Evolutionary conservation across 441 rosid species (phyloP), one percentile per base, ranked within the genome.

Genomic region (Eutrema salsugineum): DNA sequence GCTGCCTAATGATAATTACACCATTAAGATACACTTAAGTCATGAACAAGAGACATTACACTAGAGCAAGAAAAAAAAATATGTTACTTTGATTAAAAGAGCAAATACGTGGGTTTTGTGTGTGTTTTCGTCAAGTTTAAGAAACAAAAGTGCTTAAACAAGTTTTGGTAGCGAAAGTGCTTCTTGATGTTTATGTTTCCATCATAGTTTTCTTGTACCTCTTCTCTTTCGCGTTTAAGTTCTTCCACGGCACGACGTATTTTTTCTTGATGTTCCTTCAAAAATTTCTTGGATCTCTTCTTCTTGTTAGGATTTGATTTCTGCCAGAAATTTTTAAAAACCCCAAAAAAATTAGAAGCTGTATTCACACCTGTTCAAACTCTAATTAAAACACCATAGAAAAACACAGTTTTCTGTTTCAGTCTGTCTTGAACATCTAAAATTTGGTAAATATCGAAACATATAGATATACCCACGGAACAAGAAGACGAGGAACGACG

Each of bases 401-500:
- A 67, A 15, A 40, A 39, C 11, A n/a, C 15, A 53, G 15, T 17
- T 22, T 51, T 19, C 1, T 27, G 14, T 43, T 0, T 27, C 8
- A 39, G 16, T 64, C 14, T 35, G 11, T 35, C 58, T 65, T 28
- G 20, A 69, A 46, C 57, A 35, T 30, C 11, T 69, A 43, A 11
- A 49, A 53, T 3, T 15, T 11, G 12, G 60, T 24, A 65, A 50
- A 65, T 14, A 50, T 19, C 15, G 28, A 55, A 14, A 1, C 24
- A 35, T 19, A 35, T 2, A 60, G 53, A 10, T 14, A 44, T 62
- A 65, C 72, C 71, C 66, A 73, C 62, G 79, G 89, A 63, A 53
- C 63, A 63, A 32, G 77, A 53, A 51, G 83, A 85, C 78, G 88
- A 87, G 38, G 68, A 76, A 27, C 87, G 81, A 40, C 86, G 81